A percentile compares a stretch with the other conserved stretches of the same genome.
These are phyloP conservation scores for Phytopythium montanum DNA, from an alignment of 352 stramenopile genomes.

Conservation along the genomic window DNA sequence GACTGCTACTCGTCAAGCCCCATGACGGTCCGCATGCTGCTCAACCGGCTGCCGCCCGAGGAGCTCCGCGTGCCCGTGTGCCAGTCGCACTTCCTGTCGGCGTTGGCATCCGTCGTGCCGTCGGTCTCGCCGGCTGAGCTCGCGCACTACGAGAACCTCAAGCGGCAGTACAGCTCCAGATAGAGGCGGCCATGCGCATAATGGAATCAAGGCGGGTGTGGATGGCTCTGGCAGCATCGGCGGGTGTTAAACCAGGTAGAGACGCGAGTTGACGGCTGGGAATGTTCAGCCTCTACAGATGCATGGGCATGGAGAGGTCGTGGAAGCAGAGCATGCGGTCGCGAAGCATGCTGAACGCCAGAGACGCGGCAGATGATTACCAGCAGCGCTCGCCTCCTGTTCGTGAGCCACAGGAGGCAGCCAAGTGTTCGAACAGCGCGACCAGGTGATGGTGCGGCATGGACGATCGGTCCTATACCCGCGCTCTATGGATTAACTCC, in stretches of 20 bases:
- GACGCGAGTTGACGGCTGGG: neutral
- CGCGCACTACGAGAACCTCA: conserved; percentile 84
- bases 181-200: conserved; percentile 16
- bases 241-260: neutral
- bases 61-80: conserved; percentile 60
- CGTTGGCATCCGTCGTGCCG: conserved; percentile 47
- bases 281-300: neutral
- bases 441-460: conserved; percentile 7
- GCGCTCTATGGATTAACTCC: neutral
- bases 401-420: neutral
- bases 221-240: neutral
- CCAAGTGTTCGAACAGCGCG: conserved; percentile 2
- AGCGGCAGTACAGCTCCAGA: conserved; percentile 80
- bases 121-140: conserved; percentile 86
- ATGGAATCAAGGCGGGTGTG: neutral
- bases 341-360: no score
- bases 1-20: conserved; percentile 80
- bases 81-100: conserved; percentile 35
- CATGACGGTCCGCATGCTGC: conserved; percentile 60
- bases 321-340: neutral
- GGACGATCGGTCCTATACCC: neutral
- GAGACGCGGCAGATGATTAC: neutral
- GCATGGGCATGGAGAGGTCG: neutral
- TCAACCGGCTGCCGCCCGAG: conserved; percentile 55
- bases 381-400: neutral